Evolutionary conservation across 2,329 filamentous ascomycete species (phyloP).

Genomic region (Hypomyces perniciosus): DNA sequence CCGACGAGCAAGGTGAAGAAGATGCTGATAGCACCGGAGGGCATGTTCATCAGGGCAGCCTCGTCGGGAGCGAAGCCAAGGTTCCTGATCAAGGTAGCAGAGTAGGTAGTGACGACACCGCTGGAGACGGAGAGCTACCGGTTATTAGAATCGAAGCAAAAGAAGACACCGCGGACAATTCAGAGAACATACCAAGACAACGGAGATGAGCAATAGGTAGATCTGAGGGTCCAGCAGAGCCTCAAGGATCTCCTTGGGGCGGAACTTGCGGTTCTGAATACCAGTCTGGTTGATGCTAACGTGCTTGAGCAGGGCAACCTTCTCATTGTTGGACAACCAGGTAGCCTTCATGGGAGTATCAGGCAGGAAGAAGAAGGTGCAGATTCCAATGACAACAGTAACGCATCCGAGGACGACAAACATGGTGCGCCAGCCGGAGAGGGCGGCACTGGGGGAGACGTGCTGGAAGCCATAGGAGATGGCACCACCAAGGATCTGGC

Average conservation of each 20-base stretch:
- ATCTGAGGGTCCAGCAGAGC: conserved; percentile 46
- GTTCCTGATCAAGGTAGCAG: conserved; percentile 44
- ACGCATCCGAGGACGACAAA: conserved; percentile 61
- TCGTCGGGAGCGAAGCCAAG: conserved; percentile 40
- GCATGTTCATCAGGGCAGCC: conserved; percentile 49
- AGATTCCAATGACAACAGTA: conserved; percentile 29
- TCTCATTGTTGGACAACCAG: conserved; percentile 41
- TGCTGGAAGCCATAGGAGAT: conserved; percentile 58
- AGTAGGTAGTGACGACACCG: conserved; percentile 50
- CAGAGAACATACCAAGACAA: conserved; percentile 35
- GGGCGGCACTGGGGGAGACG: conserved; percentile 43
- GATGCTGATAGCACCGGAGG: conserved; percentile 47
- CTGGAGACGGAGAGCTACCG: conserved; percentile 41
- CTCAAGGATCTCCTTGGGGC: conserved; percentile 46
- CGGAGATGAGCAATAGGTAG: conserved; percentile 43
- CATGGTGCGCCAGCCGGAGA: conserved; percentile 63
- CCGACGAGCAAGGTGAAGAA: conserved; percentile 45
- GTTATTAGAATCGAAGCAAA: background rate
- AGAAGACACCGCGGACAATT: background rate
- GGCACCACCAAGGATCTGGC: conserved; percentile 57
- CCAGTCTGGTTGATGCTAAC: conserved; percentile 54
- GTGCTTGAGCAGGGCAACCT: conserved; percentile 44
- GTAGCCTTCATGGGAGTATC: conserved; percentile 43
- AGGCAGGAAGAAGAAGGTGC: conserved; percentile 29
- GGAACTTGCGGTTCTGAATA: conserved; percentile 49